These are phyloP conservation scores for Wilcoxina mikolae DNA, from an alignment of 495 filamentous ascomycete species.

Conservation along the genomic window DNA sequence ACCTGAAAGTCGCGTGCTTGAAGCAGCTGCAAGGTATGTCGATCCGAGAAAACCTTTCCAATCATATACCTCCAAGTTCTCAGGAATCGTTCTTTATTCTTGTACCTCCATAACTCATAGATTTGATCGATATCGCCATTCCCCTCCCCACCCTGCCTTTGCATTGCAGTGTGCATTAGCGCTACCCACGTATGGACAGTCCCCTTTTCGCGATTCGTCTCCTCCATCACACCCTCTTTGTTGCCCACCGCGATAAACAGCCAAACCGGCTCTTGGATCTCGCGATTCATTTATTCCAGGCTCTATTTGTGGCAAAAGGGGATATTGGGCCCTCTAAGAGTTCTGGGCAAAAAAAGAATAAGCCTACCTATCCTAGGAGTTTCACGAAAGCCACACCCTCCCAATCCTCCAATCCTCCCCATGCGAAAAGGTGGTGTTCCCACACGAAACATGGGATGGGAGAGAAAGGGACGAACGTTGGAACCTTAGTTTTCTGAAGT, in stretches of 20 bases:
- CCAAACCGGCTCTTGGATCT: no score
- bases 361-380: not conserved
- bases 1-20: conserved; percentile 53
- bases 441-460: not conserved
- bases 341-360: not conserved
- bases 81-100: conserved; percentile 3
- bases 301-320: no score
- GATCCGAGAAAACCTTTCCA: conserved; percentile 6
- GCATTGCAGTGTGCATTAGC: not conserved
- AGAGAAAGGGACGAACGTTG: not conserved
- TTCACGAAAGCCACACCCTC: not conserved
- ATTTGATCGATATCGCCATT: not conserved
- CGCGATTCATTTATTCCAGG: no score
- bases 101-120: not conserved
- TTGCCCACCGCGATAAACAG: not conserved
- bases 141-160: not conserved
- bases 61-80: not conserved
- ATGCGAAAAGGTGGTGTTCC: not conserved
- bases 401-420: not conserved
- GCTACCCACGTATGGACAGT: not conserved
- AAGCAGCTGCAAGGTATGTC: conserved; percentile 47
- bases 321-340: not conserved
- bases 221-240: no score
- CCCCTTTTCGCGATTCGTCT: not conserved
- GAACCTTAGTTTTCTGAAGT: no score